A percentile compares a stretch with the other conserved stretches of the same genome.
phyloP scores from a whole-genome alignment of 2,329 filamentous ascomycete genomes.

The Trichophyton benhamiae region DNA sequence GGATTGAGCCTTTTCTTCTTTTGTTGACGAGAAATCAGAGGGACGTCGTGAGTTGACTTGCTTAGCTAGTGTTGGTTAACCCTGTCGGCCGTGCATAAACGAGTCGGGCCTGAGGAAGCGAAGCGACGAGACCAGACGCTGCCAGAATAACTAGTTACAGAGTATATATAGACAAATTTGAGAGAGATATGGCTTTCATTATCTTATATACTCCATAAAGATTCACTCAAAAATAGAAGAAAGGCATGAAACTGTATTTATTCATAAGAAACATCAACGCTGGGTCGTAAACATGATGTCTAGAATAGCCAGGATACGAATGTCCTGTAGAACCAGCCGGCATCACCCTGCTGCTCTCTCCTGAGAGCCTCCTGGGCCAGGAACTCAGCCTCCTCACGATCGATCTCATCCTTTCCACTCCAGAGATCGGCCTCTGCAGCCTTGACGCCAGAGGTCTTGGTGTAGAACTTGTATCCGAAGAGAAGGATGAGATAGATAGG shows the following conservation, averaged over 20 bases:
- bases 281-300: slow-evolving; percentile 1
- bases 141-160: too few species aligned
- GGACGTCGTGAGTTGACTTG: background rate
- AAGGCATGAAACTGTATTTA: background rate
- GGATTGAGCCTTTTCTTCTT: background rate
- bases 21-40: background rate
- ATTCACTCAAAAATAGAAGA: too few species aligned
- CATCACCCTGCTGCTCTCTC: slow-evolving; percentile 40
- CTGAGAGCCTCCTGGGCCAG: slow-evolving; percentile 64
- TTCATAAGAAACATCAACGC: background rate
- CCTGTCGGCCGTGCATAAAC: background rate
- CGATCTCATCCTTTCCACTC: slow-evolving; percentile 19
- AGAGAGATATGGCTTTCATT: background rate
- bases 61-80: too few species aligned
- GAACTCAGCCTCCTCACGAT: slow-evolving; percentile 54
- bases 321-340: slow-evolving; percentile 44
- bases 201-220: background rate
- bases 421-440: slow-evolving; percentile 17
- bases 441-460: slow-evolving; percentile 13
- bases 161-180: background rate
- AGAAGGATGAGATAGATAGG: slow-evolving; percentile 31
- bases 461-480: slow-evolving; percentile 19
- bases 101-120: background rate
- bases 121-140: background rate
- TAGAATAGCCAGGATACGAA: slow-evolving; percentile 53